A percentile compares a stretch with the other conserved stretches of the same genome.
phyloP scores from a whole-genome alignment of 768 basidiomycete species.

The Mycena epipterygia region DNA sequence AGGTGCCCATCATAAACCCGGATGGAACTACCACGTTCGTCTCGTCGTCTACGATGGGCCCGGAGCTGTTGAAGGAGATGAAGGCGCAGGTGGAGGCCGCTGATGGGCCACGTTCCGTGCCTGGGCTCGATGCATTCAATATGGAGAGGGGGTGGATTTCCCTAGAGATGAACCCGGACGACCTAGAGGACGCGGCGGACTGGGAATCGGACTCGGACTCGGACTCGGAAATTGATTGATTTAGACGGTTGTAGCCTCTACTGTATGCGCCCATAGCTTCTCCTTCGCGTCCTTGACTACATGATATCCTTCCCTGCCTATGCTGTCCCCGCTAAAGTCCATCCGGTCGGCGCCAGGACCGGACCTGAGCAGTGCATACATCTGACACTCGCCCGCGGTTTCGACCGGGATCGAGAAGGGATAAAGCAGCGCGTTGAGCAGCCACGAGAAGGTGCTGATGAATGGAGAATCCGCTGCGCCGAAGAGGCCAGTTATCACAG shows the following conservation, averaged over 20 bases:
- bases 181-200: too few relatives aligned
- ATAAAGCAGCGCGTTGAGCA: background rate
- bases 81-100: background rate
- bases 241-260: constrained; percentile 1
- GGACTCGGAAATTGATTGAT: background rate
- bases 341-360: constrained; percentile 8
- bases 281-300: constrained; percentile 9
- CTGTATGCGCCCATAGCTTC: constrained; percentile 21
- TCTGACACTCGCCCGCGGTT: constrained; percentile 13
- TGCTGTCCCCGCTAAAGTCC: background rate
- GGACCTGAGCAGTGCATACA: constrained; percentile 14
- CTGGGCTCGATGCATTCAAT: background rate
- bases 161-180: background rate
- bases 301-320: constrained; percentile 2
- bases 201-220: background rate
- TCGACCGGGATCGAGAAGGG: constrained; percentile 5
- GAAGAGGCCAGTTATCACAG: constrained; percentile 3
- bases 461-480: constrained; percentile 4
- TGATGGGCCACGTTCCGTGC: background rate
- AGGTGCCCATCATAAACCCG: constrained; percentile 41
- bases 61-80: constrained; percentile 47
- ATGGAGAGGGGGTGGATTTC: too few relatives aligned
- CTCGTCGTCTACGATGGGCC: constrained; percentile 43
- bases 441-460: background rate
- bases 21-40: constrained; percentile 43